Evolutionary conservation across 306 rosid species (phyloP), one percentile per base, ranked within the genome.

Genomic region (Senna tora): DNA sequence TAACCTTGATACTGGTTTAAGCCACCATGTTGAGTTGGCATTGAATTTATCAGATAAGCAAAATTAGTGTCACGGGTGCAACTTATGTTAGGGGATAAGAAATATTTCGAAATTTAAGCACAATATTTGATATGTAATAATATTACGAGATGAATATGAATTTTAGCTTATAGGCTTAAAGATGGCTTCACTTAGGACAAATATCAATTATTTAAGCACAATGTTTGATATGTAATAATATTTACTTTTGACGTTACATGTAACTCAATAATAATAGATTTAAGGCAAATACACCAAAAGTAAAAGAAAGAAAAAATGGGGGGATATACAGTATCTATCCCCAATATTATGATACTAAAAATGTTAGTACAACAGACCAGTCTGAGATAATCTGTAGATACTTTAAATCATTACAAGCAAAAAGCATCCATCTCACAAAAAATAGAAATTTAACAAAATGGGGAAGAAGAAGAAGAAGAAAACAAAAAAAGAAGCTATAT

Each of bases 341-440:
- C 55, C 63, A n/a, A n/a, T 22, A 52, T 42, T 20, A 74, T 30
- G 50, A 62, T 36, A 51, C 46, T 20, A 9, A 67, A 73, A 45
- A 62, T 49, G 76, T 16, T 36, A 30, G 74, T 19, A 56, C 21
- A 15, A 22, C 45, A 77, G 54, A 73, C 13, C 76, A 72, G 67
- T 51, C 42, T 25, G 64, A 6, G 17, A 81, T 25, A 66, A 55
- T 28, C 12, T 15, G 3, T 0, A 42, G 34, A 41, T 34, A 46
- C 45, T 75, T 65, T 57, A 60, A 67, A 67, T 77, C 68, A 36
- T 72, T 46, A 62, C 62, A 74, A 64, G 41, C 71, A 74, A 42
- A 73, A 65, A 79, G 9, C 69, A 75, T 71, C 54, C 19, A 28
- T 32, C 17, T 47, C 73, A 75, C 57, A 51, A 66, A 75, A 79